phyloP scores from a whole-genome alignment of 2,329 filamentous ascomycete species.

The Paraconiothyrium sp. region DNA sequence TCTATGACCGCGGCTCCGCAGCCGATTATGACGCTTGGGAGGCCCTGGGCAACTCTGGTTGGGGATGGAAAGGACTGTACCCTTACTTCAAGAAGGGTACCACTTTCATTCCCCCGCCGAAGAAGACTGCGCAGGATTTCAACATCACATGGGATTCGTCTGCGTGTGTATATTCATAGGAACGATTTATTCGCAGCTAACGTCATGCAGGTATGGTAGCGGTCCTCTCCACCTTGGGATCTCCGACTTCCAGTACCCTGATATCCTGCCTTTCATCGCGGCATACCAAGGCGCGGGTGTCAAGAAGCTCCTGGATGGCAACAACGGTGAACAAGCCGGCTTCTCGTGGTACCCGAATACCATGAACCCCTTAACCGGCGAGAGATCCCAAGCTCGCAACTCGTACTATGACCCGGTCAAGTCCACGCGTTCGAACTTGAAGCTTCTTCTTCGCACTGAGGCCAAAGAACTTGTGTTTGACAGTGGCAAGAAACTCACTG shows the following conservation, averaged over 20 bases:
- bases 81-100: slow-evolving; percentile 43
- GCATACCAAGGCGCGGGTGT: slow-evolving; percentile 36
- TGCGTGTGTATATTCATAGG: slow-evolving; percentile 24
- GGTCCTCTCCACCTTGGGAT: slow-evolving; percentile 40
- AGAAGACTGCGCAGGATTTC: slow-evolving; percentile 21
- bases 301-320: slow-evolving; percentile 30
- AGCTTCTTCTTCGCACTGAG: slow-evolving; percentile 33
- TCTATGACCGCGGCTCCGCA: slow-evolving; percentile 47
- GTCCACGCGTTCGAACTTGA: slow-evolving; percentile 39
- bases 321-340: slow-evolving; percentile 41
- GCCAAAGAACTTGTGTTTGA: slow-evolving; percentile 36
- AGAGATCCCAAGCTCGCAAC: slow-evolving; percentile 43
- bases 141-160: slow-evolving; percentile 36
- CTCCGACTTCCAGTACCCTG: slow-evolving; percentile 40
- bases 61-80: slow-evolving; percentile 63
- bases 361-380: slow-evolving; percentile 43
- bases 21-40: slow-evolving; percentile 64
- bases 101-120: slow-evolving; percentile 16
- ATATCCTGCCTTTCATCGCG: slow-evolving; percentile 34
- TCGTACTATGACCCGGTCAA: slow-evolving; percentile 41
- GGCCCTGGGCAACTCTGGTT: slow-evolving; percentile 66
- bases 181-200: neutral
- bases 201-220: slow-evolving; percentile 31
- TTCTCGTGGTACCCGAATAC: slow-evolving; percentile 50
- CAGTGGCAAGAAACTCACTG: slow-evolving; percentile 28